A percentile compares a stretch with the other conserved stretches of the same genome.
Conservation (phyloP, 1,284 basidiomycete genomes). For the Rhodofomes roseus region DNA sequence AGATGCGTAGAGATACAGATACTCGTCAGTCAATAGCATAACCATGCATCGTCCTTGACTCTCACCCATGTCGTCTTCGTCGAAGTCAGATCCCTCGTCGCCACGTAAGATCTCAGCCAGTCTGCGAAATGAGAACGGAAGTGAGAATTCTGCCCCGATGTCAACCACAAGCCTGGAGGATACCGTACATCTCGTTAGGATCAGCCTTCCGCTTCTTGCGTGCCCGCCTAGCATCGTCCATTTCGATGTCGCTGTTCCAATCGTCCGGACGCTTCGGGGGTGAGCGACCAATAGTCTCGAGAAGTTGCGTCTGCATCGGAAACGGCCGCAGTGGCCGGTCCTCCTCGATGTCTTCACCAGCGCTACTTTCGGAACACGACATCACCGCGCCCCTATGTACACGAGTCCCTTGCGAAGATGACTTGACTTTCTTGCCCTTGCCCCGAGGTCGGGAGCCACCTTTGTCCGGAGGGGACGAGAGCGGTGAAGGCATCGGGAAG, state of each 20-base stretch:
- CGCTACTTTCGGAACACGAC: slow-evolving; percentile 10
- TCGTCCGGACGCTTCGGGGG: slow-evolving; percentile 34
- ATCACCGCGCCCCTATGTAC: slow-evolving; percentile 4
- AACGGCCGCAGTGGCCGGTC: slow-evolving; percentile 34
- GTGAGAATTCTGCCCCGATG: background rate
- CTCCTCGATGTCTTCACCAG: slow-evolving; percentile 7
- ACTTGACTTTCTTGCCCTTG: slow-evolving; percentile 3
- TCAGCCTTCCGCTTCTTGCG: slow-evolving; percentile 33
- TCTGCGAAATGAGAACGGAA: slow-evolving; percentile 3
- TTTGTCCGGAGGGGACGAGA: slow-evolving; percentile 11
- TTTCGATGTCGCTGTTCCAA: slow-evolving; percentile 28
- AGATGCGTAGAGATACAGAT: slow-evolving; percentile 16
- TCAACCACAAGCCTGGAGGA: background rate
- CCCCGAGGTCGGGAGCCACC: slow-evolving; percentile 3
- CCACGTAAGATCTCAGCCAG: slow-evolving; percentile 22
- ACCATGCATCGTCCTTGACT: background rate
- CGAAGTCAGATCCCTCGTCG: slow-evolving; percentile 16
- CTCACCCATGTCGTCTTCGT: slow-evolving; percentile 22
- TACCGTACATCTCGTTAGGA: slow-evolving; percentile 20
- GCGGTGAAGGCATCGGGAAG: slow-evolving; percentile 2
- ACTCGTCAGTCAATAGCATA: background rate
- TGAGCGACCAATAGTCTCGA: slow-evolving; percentile 31
- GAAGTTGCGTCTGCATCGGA: slow-evolving; percentile 46
- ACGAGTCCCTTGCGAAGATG: background rate
- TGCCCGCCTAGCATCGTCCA: slow-evolving; percentile 13